Conservation (phyloP, 2,329 filamentous ascomycete genomes). For the Colletotrichum liaoningense region DNA sequence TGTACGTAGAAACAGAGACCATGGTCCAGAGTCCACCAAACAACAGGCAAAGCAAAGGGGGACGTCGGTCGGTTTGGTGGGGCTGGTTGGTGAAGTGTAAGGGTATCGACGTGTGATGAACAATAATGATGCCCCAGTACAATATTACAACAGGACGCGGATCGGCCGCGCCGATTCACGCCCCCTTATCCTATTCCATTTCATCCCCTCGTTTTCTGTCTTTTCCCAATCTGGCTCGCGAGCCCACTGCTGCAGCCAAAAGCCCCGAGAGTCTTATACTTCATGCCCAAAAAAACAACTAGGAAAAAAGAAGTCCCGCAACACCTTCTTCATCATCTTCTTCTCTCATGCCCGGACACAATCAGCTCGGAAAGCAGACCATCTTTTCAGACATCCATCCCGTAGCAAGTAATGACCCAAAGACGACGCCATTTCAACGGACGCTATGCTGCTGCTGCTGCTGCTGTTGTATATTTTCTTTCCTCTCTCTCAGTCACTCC, state of each 20-base stretch:
- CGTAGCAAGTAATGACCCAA: constrained; percentile 21
- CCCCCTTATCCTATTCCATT: not conserved
- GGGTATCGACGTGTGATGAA: constrained; percentile 15
- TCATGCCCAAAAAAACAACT: not conserved
- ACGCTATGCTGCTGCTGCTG: constrained; percentile 29
- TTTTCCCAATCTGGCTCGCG: not conserved
- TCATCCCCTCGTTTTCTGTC: not conserved
- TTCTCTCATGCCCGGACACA: constrained; percentile 10
- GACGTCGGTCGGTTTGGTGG: not conserved
- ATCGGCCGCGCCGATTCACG: not conserved
- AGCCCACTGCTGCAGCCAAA: not conserved
- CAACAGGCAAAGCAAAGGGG: not conserved
- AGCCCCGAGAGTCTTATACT: not conserved
- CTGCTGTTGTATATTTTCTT: constrained; percentile 22
- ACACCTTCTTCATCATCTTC: not conserved
- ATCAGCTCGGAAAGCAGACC: not conserved
- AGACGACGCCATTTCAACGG: constrained; percentile 20
- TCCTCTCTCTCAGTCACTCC: not conserved
- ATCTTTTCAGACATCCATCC: constrained; percentile 8
- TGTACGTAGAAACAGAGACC: constrained; percentile 3
- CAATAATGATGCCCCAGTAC: constrained; percentile 12
- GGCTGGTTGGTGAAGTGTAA: not conserved
- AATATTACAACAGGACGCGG: constrained; percentile 6
- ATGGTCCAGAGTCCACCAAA: not conserved
- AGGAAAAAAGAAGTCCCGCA: not conserved